phyloP scores from a whole-genome alignment of 2,329 filamentous ascomycete species.

The Pseudogymnoascus sp. region DNA sequence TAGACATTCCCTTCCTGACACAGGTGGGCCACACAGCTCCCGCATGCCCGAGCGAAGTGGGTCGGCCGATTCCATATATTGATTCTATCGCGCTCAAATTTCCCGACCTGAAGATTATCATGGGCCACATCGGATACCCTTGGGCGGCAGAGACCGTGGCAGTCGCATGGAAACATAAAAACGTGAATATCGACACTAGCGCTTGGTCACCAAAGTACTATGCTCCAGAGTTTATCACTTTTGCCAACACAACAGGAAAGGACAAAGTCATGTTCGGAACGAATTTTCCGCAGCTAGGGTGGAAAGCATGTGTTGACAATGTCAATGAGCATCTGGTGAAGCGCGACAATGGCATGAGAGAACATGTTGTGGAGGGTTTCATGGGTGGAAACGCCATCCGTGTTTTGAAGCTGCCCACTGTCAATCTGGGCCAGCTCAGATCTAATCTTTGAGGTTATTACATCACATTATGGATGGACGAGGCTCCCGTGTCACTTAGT shows the following conservation, averaged over 20 bases:
- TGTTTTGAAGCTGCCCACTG: slow-evolving; percentile 15
- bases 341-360: neutral
- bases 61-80: slow-evolving; percentile 23
- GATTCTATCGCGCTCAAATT: slow-evolving; percentile 22
- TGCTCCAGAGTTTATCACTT: slow-evolving; percentile 18
- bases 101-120: slow-evolving; percentile 19
- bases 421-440: neutral
- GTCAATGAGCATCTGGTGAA: slow-evolving; percentile 10
- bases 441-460: neutral
- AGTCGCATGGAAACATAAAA: slow-evolving; percentile 24
- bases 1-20: slow-evolving; percentile 24
- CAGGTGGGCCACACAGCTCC: slow-evolving; percentile 25
- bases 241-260: slow-evolving; percentile 21
- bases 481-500: neutral
- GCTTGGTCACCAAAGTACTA: slow-evolving; percentile 23
- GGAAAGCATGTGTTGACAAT: slow-evolving; percentile 20
- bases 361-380: slow-evolving; percentile 14
- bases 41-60: slow-evolving; percentile 22
- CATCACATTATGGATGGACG: neutral
- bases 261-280: slow-evolving; percentile 24
- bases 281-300: slow-evolving; percentile 22
- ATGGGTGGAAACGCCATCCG: slow-evolving; percentile 18
- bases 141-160: slow-evolving; percentile 21
- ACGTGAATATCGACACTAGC: slow-evolving; percentile 22
- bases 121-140: slow-evolving; percentile 21